Base-by-base conservation (phyloP, 2,329 filamentous ascomycete genomes). In the Cytospora piceicola region DNA sequence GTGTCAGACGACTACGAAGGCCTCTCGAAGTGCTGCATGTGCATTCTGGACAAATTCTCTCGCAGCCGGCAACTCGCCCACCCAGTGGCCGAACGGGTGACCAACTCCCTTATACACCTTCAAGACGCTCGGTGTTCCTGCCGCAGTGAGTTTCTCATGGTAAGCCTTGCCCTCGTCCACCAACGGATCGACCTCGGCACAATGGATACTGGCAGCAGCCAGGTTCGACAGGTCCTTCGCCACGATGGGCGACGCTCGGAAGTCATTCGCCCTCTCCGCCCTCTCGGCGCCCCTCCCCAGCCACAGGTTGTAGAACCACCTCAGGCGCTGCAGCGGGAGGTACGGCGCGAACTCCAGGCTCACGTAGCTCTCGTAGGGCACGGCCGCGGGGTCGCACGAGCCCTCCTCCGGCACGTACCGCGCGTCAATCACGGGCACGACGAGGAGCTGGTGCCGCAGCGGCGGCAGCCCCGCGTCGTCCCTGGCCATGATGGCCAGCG, bases 261-360 rank as follows among this genome's bases (percentile, higher is more conserved):
- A 76, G 51, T 76, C 71, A 6, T 68, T 67, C 6, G 75, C 73
- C n/a, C 65, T 69, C 58, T 70, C 71, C 4, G 63, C 67, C 22
- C 75, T 70, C 56, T 69, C 70, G n/a, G 69, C 66, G 27, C 74
- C 76, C 7, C 65, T 75, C 0, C 76, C 76, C 11, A 77, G 68
- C 76, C 76, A 77, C 30, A 77, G 70, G 30, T 75, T 75, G 61
- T 77, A 77, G 66, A 77, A 77, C 76, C 76, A 77, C 34, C 73
- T 58, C 32, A 78, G 67, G 1, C 76, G 71, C 49, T 73, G 58
- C 34, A 77, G 71, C 8, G 76, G 76, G 53, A 77, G 69, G 65
- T 73, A 76, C 17, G 76, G 76, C 15, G 76, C 75, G 56, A 72
- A 72, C 58, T 77, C 75, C 54, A 73, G 72, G 56, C 64, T 69